Evolutionary conservation across 495 filamentous ascomycete genomes (phyloP), one percentile per base, ranked within the genome.

Genomic region (Peziza echinospora): DNA sequence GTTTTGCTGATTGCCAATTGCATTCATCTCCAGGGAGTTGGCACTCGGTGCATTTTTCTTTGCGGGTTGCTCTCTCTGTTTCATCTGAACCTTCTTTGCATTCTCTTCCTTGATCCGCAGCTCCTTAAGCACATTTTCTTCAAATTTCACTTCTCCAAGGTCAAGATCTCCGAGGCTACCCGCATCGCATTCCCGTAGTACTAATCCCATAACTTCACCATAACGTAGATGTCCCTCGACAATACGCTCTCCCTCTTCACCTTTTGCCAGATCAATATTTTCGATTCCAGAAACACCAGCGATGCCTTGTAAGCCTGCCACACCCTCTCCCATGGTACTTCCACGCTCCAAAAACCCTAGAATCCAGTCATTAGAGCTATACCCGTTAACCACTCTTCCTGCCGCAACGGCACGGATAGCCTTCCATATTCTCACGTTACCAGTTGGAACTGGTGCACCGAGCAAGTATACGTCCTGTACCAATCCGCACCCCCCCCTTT

Each of bases 381-480:
- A 59, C 6, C 57, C 45, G 40, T 59, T 59, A 0, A 59, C 47
- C 8, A 57, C 47, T 23, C 56, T 47, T 1, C 56, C 56, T 2
- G 55, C 51, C 37, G 52, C 56, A 0, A 55, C 49, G 21, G 40
- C 39, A 9, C 56, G 37, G 11, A 54, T 47, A 1, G 28, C 41
- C 16, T 28, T 48, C 56, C 56, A 59, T 7, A n/a, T 25, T 6
- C 47, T 47, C 1, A 45, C 34, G 9, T 21, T 45, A 8, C 25
- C 45, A 10, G 49, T 43, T 0, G 87, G 87, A 2, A 74, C 75
- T 1, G 89, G 84, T 0, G 79, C 70, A 8, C 89, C 89, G 56
- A 94, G 80, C 24, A 97, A 49, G 16, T 92, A 73, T 3, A 73
- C 87, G 24, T 77, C 79, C 53, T 96, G 89, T 10, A 97, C 68